phyloP scores from a whole-genome alignment of 2,329 filamentous ascomycete genomes.

The Phaeosphaeriaceae sp. region DNA sequence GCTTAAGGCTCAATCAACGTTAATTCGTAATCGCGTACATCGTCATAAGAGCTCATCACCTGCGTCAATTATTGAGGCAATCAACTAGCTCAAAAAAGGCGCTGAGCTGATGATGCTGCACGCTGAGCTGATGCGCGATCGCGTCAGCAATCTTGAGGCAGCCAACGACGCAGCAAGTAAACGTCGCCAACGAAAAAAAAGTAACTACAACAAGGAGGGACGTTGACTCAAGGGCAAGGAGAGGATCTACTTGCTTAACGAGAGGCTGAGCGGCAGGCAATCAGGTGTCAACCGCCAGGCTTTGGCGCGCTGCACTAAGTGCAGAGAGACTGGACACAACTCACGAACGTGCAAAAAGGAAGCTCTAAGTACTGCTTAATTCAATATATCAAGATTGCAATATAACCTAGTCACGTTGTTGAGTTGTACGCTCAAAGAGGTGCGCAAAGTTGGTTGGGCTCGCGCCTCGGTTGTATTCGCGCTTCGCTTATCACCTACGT shows the following conservation, averaged over 20 bases:
- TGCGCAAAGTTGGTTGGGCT: too few species aligned
- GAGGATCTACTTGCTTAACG: neutral
- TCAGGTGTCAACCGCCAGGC: conserved; percentile 11
- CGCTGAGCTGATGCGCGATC: too few species aligned
- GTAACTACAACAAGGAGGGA: neutral
- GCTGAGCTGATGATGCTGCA: neutral
- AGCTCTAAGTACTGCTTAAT: conserved; percentile 17
- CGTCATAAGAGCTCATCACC: neutral
- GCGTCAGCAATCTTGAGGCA: too few species aligned
- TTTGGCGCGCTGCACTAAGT: conserved; percentile 15
- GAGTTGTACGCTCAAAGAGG: too few species aligned
- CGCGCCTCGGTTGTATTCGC: too few species aligned
- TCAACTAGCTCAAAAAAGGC: neutral
- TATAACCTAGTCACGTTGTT: conserved; percentile 9
- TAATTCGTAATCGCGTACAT: neutral
- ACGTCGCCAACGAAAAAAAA: neutral
- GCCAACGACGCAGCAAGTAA: too few species aligned
- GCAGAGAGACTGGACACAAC: conserved; percentile 19
- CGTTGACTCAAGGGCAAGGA: neutral
- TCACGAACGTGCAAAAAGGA: conserved; percentile 17
- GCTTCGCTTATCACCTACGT: too few species aligned
- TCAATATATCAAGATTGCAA: too few species aligned
- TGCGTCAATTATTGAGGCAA: neutral
- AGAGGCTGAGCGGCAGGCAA: neutral
- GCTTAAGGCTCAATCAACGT: neutral